Conservation (phyloP, 1,284 basidiomycete species). For the Fomes fomentarius region DNA sequence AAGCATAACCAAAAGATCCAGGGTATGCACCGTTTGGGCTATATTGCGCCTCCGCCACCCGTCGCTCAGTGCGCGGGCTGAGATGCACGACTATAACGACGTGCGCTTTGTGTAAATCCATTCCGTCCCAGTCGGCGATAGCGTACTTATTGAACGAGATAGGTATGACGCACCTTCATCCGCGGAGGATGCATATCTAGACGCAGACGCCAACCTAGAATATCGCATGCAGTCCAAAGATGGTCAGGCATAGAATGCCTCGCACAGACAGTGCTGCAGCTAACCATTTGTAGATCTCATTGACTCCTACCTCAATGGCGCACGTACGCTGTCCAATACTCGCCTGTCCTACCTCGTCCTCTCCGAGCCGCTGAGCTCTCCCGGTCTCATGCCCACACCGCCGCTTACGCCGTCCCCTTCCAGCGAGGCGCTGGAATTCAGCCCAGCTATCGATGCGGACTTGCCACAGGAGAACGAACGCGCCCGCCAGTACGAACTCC, state of each 20-base stretch:
- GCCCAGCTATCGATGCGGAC: not conserved
- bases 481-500: slow-evolving; percentile 49
- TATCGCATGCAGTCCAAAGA: slow-evolving; percentile 56
- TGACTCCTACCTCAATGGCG: slow-evolving; percentile 72
- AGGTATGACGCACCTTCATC: slow-evolving; percentile 55
- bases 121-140: slow-evolving; percentile 5
- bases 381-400: slow-evolving; percentile 35
- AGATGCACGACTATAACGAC: slow-evolving; percentile 65
- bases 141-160: not conserved
- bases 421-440: not conserved
- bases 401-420: slow-evolving; percentile 39
- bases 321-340: slow-evolving; percentile 69
- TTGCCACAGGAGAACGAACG: slow-evolving; percentile 11
- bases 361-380: slow-evolving; percentile 39
- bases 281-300: slow-evolving; percentile 52
- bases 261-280: not conserved
- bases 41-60: slow-evolving; percentile 70
- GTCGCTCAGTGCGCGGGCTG: slow-evolving; percentile 60
- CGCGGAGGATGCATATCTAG: slow-evolving; percentile 46
- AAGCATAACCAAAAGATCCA: slow-evolving; percentile 42
- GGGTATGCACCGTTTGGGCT: slow-evolving; percentile 69
- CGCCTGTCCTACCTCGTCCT: slow-evolving; percentile 74
- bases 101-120: slow-evolving; percentile 62
- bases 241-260: slow-evolving; percentile 38
- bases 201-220: slow-evolving; percentile 54